Evolutionary conservation across 1,139 yeast genomes (phyloP).

Genomic region (Yamadazyma siamensis): DNA sequence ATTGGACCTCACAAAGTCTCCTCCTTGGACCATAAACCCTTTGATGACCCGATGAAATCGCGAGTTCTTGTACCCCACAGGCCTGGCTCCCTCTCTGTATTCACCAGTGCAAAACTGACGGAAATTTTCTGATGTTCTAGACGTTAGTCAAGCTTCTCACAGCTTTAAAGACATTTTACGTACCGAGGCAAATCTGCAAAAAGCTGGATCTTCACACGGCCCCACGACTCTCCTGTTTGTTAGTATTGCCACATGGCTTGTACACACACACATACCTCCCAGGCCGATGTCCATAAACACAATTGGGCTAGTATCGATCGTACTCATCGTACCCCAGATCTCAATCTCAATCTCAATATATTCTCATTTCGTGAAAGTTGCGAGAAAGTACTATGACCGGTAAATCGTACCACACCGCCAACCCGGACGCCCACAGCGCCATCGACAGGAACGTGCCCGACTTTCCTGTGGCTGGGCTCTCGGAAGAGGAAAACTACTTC

Average conservation of each 20-base stretch:
- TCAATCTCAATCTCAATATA: too few relatives aligned
- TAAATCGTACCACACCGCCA: slow-evolving; percentile 52
- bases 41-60: slow-evolving; percentile 27
- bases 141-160: slow-evolving; percentile 14
- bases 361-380: too few relatives aligned
- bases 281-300: slow-evolving; percentile 31
- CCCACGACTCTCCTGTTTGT: slow-evolving; percentile 17
- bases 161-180: slow-evolving; percentile 11
- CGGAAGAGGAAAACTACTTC: slow-evolving; percentile 78
- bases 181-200: slow-evolving; percentile 39
- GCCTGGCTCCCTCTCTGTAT: slow-evolving; percentile 30
- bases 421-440: slow-evolving; percentile 70
- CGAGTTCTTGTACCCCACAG: slow-evolving; percentile 21
- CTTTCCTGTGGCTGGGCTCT: slow-evolving; percentile 71
- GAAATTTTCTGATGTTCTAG: slow-evolving; percentile 48
- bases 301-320: slow-evolving; percentile 27
- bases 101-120: slow-evolving; percentile 58
- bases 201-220: slow-evolving; percentile 45
- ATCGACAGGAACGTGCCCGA: slow-evolving; percentile 75
- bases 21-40: slow-evolving; percentile 34
- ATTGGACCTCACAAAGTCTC: slow-evolving; percentile 35
- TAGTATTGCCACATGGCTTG: slow-evolving; percentile 4
- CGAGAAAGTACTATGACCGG: slow-evolving; percentile 13
- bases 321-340: too few relatives aligned
- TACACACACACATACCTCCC: slow-evolving; percentile 19